A percentile compares a stretch with the other conserved stretches of the same genome.
Conservation (phyloP, 306 rosid genomes). For the Fagus sylvatica region DNA sequence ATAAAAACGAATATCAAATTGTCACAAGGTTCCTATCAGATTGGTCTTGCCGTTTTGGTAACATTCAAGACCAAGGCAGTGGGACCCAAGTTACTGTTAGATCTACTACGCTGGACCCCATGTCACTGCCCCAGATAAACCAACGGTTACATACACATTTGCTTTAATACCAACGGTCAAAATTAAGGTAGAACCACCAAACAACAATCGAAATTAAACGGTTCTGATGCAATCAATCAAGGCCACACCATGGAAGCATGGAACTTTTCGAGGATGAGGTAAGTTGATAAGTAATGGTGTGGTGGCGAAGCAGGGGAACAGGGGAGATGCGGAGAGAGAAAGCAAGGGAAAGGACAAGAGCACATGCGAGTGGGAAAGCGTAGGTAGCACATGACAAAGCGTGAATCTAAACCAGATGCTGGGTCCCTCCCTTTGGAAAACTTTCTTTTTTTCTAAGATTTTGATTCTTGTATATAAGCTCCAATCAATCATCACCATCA, state of each 20-base stretch:
- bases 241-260: too few relatives aligned
- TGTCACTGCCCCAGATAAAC: background rate
- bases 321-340: constrained; percentile 13
- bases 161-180: background rate
- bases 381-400: constrained; percentile 7
- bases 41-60: background rate
- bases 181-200: too few relatives aligned
- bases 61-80: background rate
- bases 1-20: background rate
- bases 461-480: background rate
- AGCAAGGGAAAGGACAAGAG: constrained; percentile 26
- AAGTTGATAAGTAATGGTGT: background rate
- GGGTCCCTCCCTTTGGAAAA: background rate
- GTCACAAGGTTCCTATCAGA: too few relatives aligned
- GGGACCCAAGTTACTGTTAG: background rate
- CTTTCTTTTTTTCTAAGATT: background rate
- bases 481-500: background rate
- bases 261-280: background rate
- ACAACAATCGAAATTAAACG: too few relatives aligned
- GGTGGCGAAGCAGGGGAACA: constrained; percentile 19
- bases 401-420: background rate
- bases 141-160: background rate
- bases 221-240: too few relatives aligned
- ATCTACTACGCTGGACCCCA: background rate
- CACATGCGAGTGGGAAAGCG: constrained; percentile 35